Evolutionary conservation across 1,284 basidiomycete genomes (phyloP).

Genomic region (Ustilago shanxiensis): DNA sequence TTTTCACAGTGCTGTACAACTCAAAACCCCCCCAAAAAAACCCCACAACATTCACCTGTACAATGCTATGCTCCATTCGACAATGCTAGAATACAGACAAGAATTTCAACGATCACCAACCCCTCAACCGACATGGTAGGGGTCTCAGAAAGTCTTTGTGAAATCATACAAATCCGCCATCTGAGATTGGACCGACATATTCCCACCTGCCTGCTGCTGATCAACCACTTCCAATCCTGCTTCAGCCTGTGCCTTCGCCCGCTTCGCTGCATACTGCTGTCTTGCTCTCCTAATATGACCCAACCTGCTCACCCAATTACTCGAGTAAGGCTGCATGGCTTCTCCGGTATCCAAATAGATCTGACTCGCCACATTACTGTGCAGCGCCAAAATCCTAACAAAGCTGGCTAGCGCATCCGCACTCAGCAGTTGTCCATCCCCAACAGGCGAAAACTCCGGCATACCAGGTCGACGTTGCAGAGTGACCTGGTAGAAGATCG

Average conservation of each 20-base stretch:
- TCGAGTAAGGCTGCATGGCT: conserved; percentile 64
- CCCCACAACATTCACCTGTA: neutral
- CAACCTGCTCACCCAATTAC: conserved; percentile 63
- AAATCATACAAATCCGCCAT: conserved; percentile 51
- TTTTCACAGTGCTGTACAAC: neutral
- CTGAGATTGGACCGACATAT: conserved; percentile 30
- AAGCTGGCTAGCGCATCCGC: conserved; percentile 62
- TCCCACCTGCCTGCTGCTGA: neutral
- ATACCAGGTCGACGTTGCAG: conserved; percentile 63
- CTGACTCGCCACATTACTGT: conserved; percentile 66
- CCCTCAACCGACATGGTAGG: neutral
- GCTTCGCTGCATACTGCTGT: conserved; percentile 33
- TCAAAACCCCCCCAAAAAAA: neutral
- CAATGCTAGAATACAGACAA: neutral
- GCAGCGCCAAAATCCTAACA: conserved; percentile 65
- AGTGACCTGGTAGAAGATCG: conserved; percentile 67
- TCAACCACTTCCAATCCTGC: neutral
- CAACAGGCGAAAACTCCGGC: conserved; percentile 66
- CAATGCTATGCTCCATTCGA: neutral
- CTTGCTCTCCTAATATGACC: conserved; percentile 51
- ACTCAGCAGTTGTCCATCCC: conserved; percentile 65
- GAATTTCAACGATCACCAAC: neutral
- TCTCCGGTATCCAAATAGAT: conserved; percentile 67
- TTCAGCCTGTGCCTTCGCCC: conserved; percentile 15
- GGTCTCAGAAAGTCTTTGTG: conserved; percentile 38